Conservation (phyloP, 1,284 basidiomycete species). For the Pterulicium gracile region DNA sequence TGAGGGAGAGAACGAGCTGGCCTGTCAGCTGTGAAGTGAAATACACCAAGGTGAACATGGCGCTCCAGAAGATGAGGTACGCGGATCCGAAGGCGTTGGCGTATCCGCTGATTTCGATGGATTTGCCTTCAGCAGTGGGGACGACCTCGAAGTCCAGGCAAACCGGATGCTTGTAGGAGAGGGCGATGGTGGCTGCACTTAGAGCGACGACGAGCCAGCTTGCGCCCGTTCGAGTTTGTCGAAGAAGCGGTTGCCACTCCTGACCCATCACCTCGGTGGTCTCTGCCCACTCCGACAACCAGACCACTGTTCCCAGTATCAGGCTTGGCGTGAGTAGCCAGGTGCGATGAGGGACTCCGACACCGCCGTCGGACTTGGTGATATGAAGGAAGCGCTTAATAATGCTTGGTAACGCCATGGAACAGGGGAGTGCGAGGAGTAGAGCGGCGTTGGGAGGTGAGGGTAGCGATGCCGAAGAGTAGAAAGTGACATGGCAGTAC, state of each 20-base stretch:
- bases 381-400: constrained; percentile 51
- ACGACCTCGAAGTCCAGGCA: constrained; percentile 50
- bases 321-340: constrained; percentile 48
- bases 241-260: constrained; percentile 30
- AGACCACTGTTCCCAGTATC: constrained; percentile 50
- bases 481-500: constrained; percentile 82
- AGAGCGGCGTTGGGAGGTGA: constrained; percentile 50
- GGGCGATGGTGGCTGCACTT: constrained; percentile 26
- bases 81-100: constrained; percentile 86
- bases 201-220: constrained; percentile 33
- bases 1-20: constrained; percentile 64
- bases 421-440: constrained; percentile 41
- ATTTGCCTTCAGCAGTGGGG: constrained; percentile 19
- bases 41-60: constrained; percentile 57
- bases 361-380: constrained; percentile 66
- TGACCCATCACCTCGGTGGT: constrained; percentile 33
- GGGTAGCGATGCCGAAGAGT: constrained; percentile 57
- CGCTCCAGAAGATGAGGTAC: constrained; percentile 73
- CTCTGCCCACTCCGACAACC: constrained; percentile 77
- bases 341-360: constrained; percentile 56
- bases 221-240: constrained; percentile 51
- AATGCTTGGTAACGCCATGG: constrained; percentile 46
- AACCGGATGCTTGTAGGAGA: constrained; percentile 67
- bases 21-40: constrained; percentile 70
- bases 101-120: constrained; percentile 74